A percentile compares a stretch with the other conserved stretches of the same genome.
Evolutionary conservation across 2,329 filamentous ascomycete genomes (phyloP).

Genomic region (Colletotrichum australisinense): DNA sequence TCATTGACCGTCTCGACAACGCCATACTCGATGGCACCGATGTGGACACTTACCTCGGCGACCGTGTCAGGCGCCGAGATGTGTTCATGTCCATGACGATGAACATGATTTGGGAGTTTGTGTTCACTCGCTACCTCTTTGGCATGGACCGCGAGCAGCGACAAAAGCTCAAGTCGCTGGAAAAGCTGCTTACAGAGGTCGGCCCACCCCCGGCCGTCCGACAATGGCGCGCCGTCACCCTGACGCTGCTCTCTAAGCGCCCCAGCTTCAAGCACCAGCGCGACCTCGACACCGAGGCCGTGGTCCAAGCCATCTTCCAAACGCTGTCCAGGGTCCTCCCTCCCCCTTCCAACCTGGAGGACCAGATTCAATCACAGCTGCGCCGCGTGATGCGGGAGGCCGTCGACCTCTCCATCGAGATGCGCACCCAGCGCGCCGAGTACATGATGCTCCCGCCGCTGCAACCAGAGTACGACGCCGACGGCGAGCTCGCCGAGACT

Average conservation of each 20-base stretch:
- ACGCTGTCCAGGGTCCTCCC: constrained; percentile 87
- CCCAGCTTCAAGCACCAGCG: constrained; percentile 85
- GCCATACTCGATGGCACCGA: constrained; percentile 93
- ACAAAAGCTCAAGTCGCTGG: constrained; percentile 95
- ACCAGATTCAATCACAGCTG: constrained; percentile 85
- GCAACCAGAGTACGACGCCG: constrained; percentile 93
- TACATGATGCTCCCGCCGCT: constrained; percentile 98
- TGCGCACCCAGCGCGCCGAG: constrained; percentile 96
- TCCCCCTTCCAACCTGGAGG: constrained; percentile 83
- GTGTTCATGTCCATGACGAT: constrained; percentile 99
- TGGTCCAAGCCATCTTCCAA: constrained; percentile 89
- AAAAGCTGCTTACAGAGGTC: constrained; percentile 90
- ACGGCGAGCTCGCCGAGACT: constrained; percentile 88
- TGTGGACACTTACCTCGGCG: constrained; percentile 86
- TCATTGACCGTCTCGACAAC: constrained; percentile 94
- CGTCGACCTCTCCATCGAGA: constrained; percentile 92
- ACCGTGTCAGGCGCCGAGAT: constrained; percentile 89
- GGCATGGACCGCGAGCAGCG: constrained; percentile 98
- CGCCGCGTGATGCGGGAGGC: constrained; percentile 89
- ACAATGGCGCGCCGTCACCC: constrained; percentile 95
- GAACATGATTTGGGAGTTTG: constrained; percentile 99
- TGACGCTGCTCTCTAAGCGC: constrained; percentile 87
- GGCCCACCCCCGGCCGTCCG: constrained; percentile 90
- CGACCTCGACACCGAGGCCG: constrained; percentile 90
- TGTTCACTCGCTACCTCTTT: constrained; percentile 97